Evolutionary conservation across 139 green algal species (phyloP).

Genomic region (Nannochloris sp.): DNA sequence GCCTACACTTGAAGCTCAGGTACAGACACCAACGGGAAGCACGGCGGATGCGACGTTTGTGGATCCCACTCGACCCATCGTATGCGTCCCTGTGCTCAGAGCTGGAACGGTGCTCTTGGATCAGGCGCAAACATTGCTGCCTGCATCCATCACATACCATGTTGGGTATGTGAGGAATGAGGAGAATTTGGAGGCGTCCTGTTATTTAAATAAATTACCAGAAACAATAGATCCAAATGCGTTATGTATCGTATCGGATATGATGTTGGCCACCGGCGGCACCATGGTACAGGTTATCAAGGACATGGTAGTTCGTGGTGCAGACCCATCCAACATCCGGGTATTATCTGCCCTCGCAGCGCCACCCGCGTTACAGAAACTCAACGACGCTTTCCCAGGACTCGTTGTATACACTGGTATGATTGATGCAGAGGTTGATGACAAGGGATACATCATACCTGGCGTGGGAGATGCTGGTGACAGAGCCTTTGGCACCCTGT

Average conservation of each 20-base stretch:
- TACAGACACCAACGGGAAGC: conserved; percentile 71
- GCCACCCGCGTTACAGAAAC: conserved; percentile 62
- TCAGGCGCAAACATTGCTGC: conserved; percentile 64
- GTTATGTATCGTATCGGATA: conserved; percentile 70
- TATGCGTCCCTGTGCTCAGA: conserved; percentile 85
- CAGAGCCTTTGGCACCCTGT: conserved; percentile 61
- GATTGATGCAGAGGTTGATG: conserved; percentile 88
- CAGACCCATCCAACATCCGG: conserved; percentile 57
- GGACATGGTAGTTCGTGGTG: conserved; percentile 66
- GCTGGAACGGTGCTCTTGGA: conserved; percentile 83
- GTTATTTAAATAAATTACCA: conserved; percentile 95
- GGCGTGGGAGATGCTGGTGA: conserved; percentile 90
- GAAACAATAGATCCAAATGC: conserved; percentile 54
- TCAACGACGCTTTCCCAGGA: conserved; percentile 68
- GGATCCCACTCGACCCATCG: conserved; percentile 72
- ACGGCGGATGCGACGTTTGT: conserved; percentile 70
- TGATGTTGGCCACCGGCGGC: conserved; percentile 87
- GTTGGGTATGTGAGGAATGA: conserved; percentile 83
- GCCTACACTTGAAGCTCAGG: conserved; percentile 62
- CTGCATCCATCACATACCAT: conserved; percentile 72
- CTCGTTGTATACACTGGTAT: conserved; percentile 77
- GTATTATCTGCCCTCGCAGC: conserved; percentile 59
- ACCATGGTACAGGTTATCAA: conserved; percentile 61
- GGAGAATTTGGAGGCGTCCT: conserved; percentile 64
- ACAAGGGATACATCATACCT: conserved; percentile 85